Evolutionary conservation across 2,329 filamentous ascomycete genomes (phyloP), one percentile per base, ranked within the genome.

Genomic region (Claviceps fusiformis): DNA sequence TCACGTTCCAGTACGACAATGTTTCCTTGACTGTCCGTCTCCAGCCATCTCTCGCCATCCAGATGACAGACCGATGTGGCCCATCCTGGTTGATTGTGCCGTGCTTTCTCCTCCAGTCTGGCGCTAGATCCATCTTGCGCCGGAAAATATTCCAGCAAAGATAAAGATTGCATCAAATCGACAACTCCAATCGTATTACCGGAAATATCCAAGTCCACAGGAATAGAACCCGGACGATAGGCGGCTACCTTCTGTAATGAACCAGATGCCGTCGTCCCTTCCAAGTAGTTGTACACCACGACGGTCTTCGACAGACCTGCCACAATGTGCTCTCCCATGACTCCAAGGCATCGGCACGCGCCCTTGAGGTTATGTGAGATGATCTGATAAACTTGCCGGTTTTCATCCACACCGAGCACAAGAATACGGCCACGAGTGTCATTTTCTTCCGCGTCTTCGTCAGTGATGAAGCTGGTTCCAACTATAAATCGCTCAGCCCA

Each of bases 91-190:
- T 92, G 83, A 62, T 85, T 89, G 65, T 96, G 89, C 24, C 91
- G 80, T 3, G 86, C 87, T 3, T 87, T 75, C 72, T 95, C 89
- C 0, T 76, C 75, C 8, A 97, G 75, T 53, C 75, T 79, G 54
- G 85, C 80, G 11, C 77, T 71, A n/a, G 79, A 69, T 0, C 78
- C 81, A 3, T 79, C 71, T 27, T 75, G 68, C 2, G 81, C 78
- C 3, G 77, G 76, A 0, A 76, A 73, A 64, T 86, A 93, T 64
- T 93, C 77, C 9, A 96, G 75, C 6, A 97, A 73, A 1, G 86
- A 84, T 29, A 95, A 75, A 1, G 89, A 95, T 71, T 97, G 96
- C 87, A 95, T 96, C 49, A 98, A 73, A 65, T 98, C 93, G 0
- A 86, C 87, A 10, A 97, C 83, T 0, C 87, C 89, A 59, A 98